Evolutionary conservation across 306 rosid genomes (phyloP).

Genomic region (Acacia acuminata): DNA sequence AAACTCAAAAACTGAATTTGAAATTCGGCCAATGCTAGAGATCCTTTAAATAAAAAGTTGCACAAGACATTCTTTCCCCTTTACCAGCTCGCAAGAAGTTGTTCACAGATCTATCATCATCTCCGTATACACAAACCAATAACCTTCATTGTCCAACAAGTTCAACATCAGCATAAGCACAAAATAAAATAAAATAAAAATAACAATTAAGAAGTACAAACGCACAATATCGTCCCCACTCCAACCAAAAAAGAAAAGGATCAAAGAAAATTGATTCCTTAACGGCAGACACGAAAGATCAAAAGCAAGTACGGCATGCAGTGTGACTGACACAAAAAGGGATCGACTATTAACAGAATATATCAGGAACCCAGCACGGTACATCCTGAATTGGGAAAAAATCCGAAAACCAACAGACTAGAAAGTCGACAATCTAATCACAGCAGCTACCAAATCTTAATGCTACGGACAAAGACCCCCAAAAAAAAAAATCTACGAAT

Average conservation of each 20-base stretch:
- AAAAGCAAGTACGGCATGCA: background rate
- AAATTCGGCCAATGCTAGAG: conserved; percentile 32
- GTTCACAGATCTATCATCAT: background rate
- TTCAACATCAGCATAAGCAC: background rate
- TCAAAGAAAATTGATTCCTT: background rate
- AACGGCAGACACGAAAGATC: background rate
- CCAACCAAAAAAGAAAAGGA: background rate
- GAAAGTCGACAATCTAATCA: conserved; percentile 14
- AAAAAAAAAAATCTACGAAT: conserved; percentile 2
- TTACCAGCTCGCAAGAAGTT: conserved; percentile 25
- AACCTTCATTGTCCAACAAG: conserved; percentile 23
- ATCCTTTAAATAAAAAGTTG: conserved; percentile 16
- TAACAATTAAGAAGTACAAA: background rate
- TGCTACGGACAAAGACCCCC: background rate
- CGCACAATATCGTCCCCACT: background rate
- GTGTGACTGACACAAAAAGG: background rate
- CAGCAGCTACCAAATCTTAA: background rate
- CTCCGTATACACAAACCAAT: background rate
- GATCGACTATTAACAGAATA: background rate
- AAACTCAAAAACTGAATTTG: conserved; percentile 20
- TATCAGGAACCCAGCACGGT: background rate
- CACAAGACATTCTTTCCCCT: conserved; percentile 26
- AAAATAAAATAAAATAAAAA: background rate
- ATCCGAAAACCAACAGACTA: background rate
- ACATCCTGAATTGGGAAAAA: conserved; percentile 23